A percentile compares a stretch with the other conserved stretches of the same genome.
Evolutionary conservation across 1,284 basidiomycete genomes (phyloP).

Genomic region (Malassezia pachydermatis): DNA sequence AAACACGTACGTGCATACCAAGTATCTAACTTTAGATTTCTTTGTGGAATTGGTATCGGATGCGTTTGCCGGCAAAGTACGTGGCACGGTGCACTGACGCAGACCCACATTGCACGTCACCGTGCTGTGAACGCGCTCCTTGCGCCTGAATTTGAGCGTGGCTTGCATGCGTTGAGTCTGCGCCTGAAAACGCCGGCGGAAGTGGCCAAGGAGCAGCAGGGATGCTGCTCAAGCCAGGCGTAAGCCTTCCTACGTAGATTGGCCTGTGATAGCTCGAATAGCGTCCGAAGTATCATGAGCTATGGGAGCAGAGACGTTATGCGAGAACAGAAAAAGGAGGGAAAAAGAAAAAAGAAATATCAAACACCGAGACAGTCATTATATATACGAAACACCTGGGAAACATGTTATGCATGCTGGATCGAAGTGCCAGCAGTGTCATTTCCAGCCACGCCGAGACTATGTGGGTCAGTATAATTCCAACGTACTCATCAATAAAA

Average conservation of each 20-base stretch:
- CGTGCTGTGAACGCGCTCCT: conserved; percentile 38
- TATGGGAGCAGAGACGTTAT: too few relatives aligned
- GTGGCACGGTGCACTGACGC: too few relatives aligned
- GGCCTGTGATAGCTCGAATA: too few relatives aligned
- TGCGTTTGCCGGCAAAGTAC: conserved; percentile 37
- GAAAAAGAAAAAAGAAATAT: neutral
- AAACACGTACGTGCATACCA: conserved; percentile 26
- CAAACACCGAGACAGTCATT: neutral
- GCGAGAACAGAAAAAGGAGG: too few relatives aligned
- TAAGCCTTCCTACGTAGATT: too few relatives aligned
- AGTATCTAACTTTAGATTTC: conserved; percentile 23
- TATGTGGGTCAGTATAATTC: neutral
- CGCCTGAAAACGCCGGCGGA: conserved; percentile 41
- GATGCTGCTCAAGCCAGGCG: neutral
- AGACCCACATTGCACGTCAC: conserved; percentile 41
- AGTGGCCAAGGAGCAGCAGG: conserved; percentile 17
- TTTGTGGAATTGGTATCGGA: conserved; percentile 42
- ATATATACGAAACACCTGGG: too few relatives aligned
- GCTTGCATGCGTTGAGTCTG: conserved; percentile 41
- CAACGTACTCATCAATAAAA: conserved; percentile 30
- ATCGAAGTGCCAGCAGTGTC: neutral
- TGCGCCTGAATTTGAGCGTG: conserved; percentile 32
- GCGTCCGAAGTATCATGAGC: too few relatives aligned
- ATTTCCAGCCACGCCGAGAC: neutral
- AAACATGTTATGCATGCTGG: conserved; percentile 8